Evolutionary conservation across 2,329 filamentous ascomycete species (phyloP).

Genomic region (Chalara sp.): DNA sequence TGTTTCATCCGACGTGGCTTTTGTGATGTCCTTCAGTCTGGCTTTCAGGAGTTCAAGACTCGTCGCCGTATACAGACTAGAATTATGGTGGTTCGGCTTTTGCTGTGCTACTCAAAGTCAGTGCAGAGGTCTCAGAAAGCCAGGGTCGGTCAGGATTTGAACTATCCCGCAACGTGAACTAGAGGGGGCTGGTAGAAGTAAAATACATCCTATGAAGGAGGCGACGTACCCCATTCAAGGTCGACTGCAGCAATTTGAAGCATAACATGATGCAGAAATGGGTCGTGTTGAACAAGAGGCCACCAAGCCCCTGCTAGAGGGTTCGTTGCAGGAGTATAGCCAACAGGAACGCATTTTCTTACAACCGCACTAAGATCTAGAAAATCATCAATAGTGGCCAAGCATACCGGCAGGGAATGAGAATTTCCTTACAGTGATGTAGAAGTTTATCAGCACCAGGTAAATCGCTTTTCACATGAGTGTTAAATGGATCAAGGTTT

Average conservation of each 20-base stretch:
- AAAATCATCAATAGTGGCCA: background rate
- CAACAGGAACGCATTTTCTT: slow-evolving; percentile 2
- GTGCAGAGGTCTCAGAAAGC: too few species aligned
- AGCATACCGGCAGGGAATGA: background rate
- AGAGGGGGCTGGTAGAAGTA: too few species aligned
- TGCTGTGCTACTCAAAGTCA: background rate
- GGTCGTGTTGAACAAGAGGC: background rate
- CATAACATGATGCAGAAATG: slow-evolving; percentile 1
- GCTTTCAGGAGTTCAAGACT: background rate
- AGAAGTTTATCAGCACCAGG: slow-evolving; percentile 1
- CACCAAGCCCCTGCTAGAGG: background rate
- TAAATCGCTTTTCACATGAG: background rate
- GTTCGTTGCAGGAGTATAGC: background rate
- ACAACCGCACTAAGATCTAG: slow-evolving; percentile 3
- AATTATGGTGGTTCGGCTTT: slow-evolving; percentile 3
- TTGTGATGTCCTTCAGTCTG: slow-evolving; percentile 1
- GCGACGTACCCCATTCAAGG: background rate
- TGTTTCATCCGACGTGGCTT: background rate
- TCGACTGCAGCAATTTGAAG: slow-evolving; percentile 5
- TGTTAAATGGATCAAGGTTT: slow-evolving; percentile 3
- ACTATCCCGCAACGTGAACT: too few species aligned
- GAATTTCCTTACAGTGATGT: slow-evolving; percentile 2
- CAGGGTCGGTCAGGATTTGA: too few species aligned
- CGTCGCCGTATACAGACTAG: slow-evolving; percentile 1
- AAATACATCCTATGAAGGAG: too few species aligned